A percentile compares a stretch with the other conserved stretches of the same genome.
Conservation (phyloP, 1,139 yeast genomes). For the Debaryomycetaceae sp. region DNA sequence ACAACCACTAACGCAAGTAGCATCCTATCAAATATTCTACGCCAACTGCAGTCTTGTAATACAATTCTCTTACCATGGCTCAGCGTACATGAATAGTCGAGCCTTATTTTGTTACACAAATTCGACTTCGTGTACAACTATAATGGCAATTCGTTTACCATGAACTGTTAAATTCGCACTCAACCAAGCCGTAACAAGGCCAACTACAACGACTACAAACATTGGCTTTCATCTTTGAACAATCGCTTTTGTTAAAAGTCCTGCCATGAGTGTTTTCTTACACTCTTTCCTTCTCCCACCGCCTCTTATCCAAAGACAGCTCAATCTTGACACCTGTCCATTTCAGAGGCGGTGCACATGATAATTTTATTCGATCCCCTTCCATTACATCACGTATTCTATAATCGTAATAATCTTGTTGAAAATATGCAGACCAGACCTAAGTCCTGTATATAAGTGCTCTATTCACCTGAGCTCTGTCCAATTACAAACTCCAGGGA, state of each 20-base stretch:
- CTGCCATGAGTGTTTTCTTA: background rate
- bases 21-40: too few species aligned
- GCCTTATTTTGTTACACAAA: too few species aligned
- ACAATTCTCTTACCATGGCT: too few species aligned
- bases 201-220: background rate
- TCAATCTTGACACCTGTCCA: background rate
- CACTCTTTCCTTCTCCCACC: background rate
- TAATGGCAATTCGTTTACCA: background rate
- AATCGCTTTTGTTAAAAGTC: background rate
- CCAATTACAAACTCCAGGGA: background rate
- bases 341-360: background rate
- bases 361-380: background rate
- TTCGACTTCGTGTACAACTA: background rate
- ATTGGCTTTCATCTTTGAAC: background rate
- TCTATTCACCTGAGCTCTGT: background rate
- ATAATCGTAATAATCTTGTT: background rate
- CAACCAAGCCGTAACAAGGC: background rate
- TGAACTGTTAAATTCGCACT: background rate
- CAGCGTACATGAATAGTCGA: background rate
- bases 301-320: background rate
- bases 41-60: too few species aligned
- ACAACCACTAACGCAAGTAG: too few species aligned
- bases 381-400: background rate
- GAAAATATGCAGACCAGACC: background rate
- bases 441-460: background rate